Evolutionary conservation across 257 asterid species (phyloP).

Genomic region (Coffea eugenioides): DNA sequence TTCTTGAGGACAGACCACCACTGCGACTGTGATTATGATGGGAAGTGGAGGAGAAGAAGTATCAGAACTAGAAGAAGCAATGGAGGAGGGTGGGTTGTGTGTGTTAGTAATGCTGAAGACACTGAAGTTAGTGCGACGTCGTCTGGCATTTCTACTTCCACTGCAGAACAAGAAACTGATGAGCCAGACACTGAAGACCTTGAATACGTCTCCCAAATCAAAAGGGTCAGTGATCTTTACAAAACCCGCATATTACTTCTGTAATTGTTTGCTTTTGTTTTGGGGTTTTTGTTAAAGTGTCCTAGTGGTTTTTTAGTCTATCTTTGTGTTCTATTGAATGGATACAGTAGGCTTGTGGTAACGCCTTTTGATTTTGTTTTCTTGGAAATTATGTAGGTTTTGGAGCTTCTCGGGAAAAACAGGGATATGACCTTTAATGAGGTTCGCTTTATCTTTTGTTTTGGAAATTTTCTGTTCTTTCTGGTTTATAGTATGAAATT

Average conservation of each 20-base stretch:
- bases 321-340: neutral
- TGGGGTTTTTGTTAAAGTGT: neutral
- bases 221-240: slow-evolving; percentile 38
- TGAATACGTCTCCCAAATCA: slow-evolving; percentile 69
- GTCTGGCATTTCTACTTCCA: slow-evolving; percentile 27
- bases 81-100: slow-evolving; percentile 21
- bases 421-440: slow-evolving; percentile 91
- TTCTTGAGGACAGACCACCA: neutral
- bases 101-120: slow-evolving; percentile 44
- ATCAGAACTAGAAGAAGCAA: slow-evolving; percentile 21
- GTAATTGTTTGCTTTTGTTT: neutral
- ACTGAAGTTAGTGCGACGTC: slow-evolving; percentile 29
- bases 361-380: neutral
- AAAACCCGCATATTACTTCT: neutral
- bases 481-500: neutral
- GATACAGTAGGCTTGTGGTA: neutral
- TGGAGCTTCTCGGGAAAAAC: slow-evolving; percentile 79
- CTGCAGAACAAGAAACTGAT: slow-evolving; percentile 25
- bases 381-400: slow-evolving; percentile 40
- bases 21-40: neutral
- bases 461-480: neutral
- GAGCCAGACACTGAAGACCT: slow-evolving; percentile 63
- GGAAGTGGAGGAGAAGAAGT: slow-evolving; percentile 1
- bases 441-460: slow-evolving; percentile 32
- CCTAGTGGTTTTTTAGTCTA: neutral